Percentiles rank a stretch among this genome's conserved stretches.
phyloP scores from a whole-genome alignment of 1,284 basidiomycete species.

The Amylostereum chailletii region DNA sequence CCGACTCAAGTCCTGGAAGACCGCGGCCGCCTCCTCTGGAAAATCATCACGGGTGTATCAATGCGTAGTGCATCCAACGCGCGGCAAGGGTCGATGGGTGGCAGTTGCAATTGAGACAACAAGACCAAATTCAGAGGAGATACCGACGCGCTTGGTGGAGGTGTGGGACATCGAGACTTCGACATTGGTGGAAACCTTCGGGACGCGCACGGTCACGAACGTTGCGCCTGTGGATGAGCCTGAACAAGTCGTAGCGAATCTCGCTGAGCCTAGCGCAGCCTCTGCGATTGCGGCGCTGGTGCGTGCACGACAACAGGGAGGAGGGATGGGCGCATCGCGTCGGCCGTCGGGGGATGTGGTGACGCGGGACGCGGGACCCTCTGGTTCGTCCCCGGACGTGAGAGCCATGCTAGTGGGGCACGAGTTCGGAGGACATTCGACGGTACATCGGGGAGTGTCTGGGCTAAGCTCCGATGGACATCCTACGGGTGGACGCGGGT shows the following conservation, averaged over 20 bases:
- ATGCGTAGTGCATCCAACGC: conserved; percentile 75
- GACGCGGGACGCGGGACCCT: conserved; percentile 24
- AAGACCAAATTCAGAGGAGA: conserved; percentile 29
- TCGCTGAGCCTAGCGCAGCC: conserved; percentile 55
- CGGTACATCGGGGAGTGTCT: conserved; percentile 43
- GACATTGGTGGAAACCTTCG: conserved; percentile 58
- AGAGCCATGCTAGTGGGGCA: conserved; percentile 57
- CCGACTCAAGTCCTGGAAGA: conserved; percentile 82
- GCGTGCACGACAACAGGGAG: conserved; percentile 32
- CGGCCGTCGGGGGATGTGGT: conserved; percentile 11
- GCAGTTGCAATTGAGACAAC: conserved; percentile 69
- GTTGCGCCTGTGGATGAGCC: conserved; percentile 43
- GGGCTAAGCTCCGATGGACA: conserved; percentile 35
- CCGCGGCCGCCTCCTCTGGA: conserved; percentile 49
- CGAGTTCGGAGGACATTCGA: conserved; percentile 64
- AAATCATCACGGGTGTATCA: conserved; percentile 55
- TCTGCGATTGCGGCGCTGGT: conserved; percentile 56
- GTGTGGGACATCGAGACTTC: conserved; percentile 77
- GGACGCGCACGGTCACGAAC: conserved; percentile 34
- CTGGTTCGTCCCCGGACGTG: conserved; percentile 48
- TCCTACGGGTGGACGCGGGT: conserved; percentile 45
- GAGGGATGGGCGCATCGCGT: conserved; percentile 10
- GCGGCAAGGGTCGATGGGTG: conserved; percentile 83
- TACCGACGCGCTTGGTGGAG: conserved; percentile 49
- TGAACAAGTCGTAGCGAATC: conserved; percentile 33